phyloP scores from a whole-genome alignment of 139 green algal species.

The Diplosphaera chodatii region DNA sequence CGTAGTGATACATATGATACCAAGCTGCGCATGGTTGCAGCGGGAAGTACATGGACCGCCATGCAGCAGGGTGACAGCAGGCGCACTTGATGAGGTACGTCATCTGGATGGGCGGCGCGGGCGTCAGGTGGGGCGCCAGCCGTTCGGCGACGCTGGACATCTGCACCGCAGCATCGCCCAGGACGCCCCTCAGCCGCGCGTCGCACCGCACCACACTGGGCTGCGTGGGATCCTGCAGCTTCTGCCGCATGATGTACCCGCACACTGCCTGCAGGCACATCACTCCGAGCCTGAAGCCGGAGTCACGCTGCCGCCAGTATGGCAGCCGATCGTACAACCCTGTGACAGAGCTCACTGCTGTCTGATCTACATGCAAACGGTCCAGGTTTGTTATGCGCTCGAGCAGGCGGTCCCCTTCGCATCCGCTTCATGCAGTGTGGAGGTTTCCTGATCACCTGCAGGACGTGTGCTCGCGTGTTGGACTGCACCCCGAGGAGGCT shows the following conservation, averaged over 20 bases:
- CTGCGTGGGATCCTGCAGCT: conserved; percentile 10
- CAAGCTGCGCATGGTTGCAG: too few relatives aligned
- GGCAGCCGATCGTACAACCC: too few relatives aligned
- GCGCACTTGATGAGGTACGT: conserved; percentile 19
- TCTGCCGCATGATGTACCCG: conserved; percentile 6
- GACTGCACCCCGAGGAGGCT: conserved; percentile 10
- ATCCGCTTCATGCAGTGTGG: neutral
- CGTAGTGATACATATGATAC: too few relatives aligned
- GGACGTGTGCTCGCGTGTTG: neutral
- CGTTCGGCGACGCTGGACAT: conserved; percentile 9
- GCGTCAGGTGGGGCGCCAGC: conserved; percentile 13
- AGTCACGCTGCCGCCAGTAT: too few relatives aligned
- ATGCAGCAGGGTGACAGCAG: too few relatives aligned
- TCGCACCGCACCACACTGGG: conserved; percentile 24
- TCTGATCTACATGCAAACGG: too few relatives aligned
- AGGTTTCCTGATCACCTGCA: neutral
- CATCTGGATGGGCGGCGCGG: conserved; percentile 15
- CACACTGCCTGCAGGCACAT: conserved; percentile 2
- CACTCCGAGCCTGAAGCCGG: too few relatives aligned
- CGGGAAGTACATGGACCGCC: too few relatives aligned
- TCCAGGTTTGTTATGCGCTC: too few relatives aligned
- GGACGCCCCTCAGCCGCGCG: conserved; percentile 13
- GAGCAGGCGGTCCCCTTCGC: too few relatives aligned
- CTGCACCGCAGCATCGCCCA: conserved; percentile 14
- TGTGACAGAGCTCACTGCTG: too few relatives aligned